Evolutionary conservation across 257 asterid genomes (phyloP).

Genomic region (Cynanchum wilfordii): DNA sequence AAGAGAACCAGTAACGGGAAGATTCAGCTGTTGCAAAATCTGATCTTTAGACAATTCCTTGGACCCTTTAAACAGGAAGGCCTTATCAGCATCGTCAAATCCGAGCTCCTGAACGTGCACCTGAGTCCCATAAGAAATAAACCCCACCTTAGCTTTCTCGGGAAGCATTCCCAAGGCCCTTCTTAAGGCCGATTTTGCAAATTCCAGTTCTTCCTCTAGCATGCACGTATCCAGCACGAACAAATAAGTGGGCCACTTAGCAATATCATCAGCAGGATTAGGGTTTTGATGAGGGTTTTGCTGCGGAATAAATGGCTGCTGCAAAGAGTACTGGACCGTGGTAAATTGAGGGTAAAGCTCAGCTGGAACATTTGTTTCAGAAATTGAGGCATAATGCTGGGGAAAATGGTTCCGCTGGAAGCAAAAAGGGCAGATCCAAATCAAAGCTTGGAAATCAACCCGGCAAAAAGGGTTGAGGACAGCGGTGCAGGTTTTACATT

Average conservation of each 20-base stretch:
- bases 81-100: constrained; percentile 81
- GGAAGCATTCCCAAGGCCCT: constrained; percentile 85
- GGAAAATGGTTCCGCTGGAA: constrained; percentile 83
- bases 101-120: constrained; percentile 96
- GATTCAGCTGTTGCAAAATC: constrained; percentile 87
- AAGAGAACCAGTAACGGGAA: constrained; percentile 32
- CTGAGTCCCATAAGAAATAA: constrained; percentile 88
- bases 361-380: constrained; percentile 73
- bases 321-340: constrained; percentile 56
- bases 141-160: constrained; percentile 93
- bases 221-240: constrained; percentile 87
- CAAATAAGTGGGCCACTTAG: constrained; percentile 53
- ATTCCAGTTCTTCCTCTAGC: constrained; percentile 86
- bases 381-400: constrained; percentile 54
- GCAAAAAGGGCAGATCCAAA: constrained; percentile 99
- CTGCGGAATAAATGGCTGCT: constrained; percentile 25
- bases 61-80: constrained; percentile 78
- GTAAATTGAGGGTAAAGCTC: constrained; percentile 82
- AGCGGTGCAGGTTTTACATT: constrained; percentile 86
- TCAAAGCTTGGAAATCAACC: constrained; percentile 75
- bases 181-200: constrained; percentile 77
- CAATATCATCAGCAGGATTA: constrained; percentile 18
- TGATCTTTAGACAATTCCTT: constrained; percentile 80
- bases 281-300: constrained; percentile 54
- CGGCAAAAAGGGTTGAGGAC: constrained; percentile 56